Evolutionary conservation across 176 grass and related monocot genomes (phyloP), one percentile per base, ranked within the genome.

Genomic region (Luzula sylvatica): DNA sequence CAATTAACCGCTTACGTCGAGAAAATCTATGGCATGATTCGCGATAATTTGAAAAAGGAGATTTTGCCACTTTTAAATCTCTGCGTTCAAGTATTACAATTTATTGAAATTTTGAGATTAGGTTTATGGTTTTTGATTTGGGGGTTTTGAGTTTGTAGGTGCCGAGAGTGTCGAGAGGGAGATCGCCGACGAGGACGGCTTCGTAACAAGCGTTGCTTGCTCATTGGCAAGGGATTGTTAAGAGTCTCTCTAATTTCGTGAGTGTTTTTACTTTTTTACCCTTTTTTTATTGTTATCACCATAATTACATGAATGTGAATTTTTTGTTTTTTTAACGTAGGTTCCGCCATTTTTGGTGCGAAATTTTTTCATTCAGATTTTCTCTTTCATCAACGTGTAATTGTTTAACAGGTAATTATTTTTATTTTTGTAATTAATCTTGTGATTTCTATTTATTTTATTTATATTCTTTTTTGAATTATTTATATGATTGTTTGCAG

Each of bases 31-130:
- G 92, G 92, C 69, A 98, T 98, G 92, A 90, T 98, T 51, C 74
- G 92, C n/a, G 92, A 98, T 73, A 98, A 98, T 61, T 80, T 90
- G 68, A 98, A 98, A 78, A 98, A 98, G 82, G 92, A 98, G 72
- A 98, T 98, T 14, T 82, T 81, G 71, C 92, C 92, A 40, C 82
- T 90, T 65, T 77, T 98, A 18, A 84, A 79, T 65, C 70, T 82
- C 15, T 98, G 92, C 75, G 90, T 98, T 86, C 92, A 98, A 81
- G 92, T 98, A 76, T 32, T 32, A 8, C 5, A 8, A 32, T 32
- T 32, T 32, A 32, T 32, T 32, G 29, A 32, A 32, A 4, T 32
- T 4, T 32, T 32, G 3, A 32, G 3, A 4, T 32, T 32, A 8
- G 29, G 3, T 32, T 32, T 32, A 32, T 32, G 29, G 8, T 32